Evolutionary conservation across 768 basidiomycete genomes (phyloP).

Genomic region (Amanita rubescens): DNA sequence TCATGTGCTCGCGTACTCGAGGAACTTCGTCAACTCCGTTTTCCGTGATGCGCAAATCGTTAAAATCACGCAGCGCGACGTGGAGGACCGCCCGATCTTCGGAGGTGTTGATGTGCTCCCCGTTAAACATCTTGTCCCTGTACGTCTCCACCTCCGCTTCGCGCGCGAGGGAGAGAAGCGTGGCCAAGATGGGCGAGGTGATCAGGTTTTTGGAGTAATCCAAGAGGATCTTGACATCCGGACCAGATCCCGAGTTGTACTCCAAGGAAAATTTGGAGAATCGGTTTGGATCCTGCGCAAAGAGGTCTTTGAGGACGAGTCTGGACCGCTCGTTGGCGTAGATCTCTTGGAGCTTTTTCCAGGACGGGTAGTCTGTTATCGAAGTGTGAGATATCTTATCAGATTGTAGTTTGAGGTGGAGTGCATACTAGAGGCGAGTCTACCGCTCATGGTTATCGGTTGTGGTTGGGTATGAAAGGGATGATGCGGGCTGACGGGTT

Average conservation of each 20-base stretch:
- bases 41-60: conserved; percentile 74
- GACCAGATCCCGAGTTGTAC: conserved; percentile 60
- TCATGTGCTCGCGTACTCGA: conserved; percentile 84
- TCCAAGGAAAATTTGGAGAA: conserved; percentile 80
- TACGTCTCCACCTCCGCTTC: conserved; percentile 82
- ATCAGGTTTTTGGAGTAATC: conserved; percentile 98
- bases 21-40: conserved; percentile 76
- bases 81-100: conserved; percentile 97
- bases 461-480: background rate
- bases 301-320: conserved; percentile 89
- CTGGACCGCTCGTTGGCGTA: conserved; percentile 66
- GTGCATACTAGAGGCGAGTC: background rate
- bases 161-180: conserved; percentile 70
- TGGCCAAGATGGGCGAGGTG: conserved; percentile 73
- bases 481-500: background rate
- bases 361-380: conserved; percentile 69
- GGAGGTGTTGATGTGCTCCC: conserved; percentile 97
- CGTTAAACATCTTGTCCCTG: conserved; percentile 91
- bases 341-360: conserved; percentile 85
- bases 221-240: conserved; percentile 75
- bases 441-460: conserved; percentile 1
- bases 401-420: background rate
- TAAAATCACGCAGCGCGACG: conserved; percentile 79
- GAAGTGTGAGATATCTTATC: background rate
- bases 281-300: conserved; percentile 78